Evolutionary conservation across 1,284 basidiomycete species (phyloP).

Genomic region (Moniliella sp.): DNA sequence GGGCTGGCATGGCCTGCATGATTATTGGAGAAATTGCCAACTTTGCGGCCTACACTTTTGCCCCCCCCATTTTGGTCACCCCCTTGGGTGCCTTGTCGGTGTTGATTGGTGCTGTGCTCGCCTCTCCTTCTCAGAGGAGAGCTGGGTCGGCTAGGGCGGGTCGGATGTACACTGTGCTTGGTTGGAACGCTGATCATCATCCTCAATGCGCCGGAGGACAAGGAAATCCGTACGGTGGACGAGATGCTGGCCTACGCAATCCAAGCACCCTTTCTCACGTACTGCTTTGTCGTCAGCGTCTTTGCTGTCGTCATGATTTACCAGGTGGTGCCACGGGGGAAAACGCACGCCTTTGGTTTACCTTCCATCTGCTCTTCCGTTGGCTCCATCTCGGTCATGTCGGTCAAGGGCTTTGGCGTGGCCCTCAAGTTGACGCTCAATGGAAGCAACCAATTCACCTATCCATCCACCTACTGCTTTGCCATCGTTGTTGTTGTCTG

Average conservation of each 20-base stretch:
- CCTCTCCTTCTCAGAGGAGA: slow-evolving; percentile 82
- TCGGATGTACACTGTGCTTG: slow-evolving; percentile 76
- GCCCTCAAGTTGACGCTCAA: slow-evolving; percentile 81
- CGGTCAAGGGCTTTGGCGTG: slow-evolving; percentile 88
- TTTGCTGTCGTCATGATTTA: slow-evolving; percentile 64
- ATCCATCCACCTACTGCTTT: slow-evolving; percentile 83
- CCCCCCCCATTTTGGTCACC: slow-evolving; percentile 86
- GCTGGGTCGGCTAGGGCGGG: slow-evolving; percentile 70
- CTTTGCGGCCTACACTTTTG: slow-evolving; percentile 94
- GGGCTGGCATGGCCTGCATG: slow-evolving; percentile 73
- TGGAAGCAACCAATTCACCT: slow-evolving; percentile 84
- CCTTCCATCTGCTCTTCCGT: slow-evolving; percentile 77
- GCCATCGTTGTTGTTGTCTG: slow-evolving; percentile 60
- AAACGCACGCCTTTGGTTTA: slow-evolving; percentile 73
- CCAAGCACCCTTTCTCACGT: slow-evolving; percentile 52
- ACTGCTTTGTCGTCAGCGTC: slow-evolving; percentile 61
- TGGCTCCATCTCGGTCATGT: slow-evolving; percentile 66
- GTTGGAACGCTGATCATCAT: slow-evolving; percentile 81
- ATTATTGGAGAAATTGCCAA: slow-evolving; percentile 48
- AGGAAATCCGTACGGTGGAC: slow-evolving; percentile 75
- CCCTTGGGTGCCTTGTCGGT: slow-evolving; percentile 87
- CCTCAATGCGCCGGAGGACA: slow-evolving; percentile 87
- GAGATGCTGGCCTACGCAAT: slow-evolving; percentile 74
- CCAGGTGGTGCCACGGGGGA: slow-evolving; percentile 58
- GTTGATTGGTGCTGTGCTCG: slow-evolving; percentile 57